Percentiles rank a stretch among this genome's conserved stretches.
Conservation (phyloP, 495 filamentous ascomycete genomes). For the Parachaetomium inaequale region DNA sequence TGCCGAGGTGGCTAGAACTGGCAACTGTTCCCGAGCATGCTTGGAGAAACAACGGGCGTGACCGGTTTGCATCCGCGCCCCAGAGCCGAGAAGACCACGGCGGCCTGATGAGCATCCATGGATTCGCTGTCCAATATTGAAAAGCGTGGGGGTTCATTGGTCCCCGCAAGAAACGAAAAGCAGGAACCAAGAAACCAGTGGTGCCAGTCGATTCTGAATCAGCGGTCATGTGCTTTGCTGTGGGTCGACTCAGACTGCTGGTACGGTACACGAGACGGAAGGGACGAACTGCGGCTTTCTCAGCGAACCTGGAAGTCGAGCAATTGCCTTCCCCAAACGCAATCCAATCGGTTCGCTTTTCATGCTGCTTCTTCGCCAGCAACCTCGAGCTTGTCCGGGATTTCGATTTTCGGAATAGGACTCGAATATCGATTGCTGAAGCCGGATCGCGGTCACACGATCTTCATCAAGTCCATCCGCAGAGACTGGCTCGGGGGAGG, state of each 20-base stretch:
- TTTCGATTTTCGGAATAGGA: background rate
- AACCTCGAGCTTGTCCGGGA: background rate
- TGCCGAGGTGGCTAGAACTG: background rate
- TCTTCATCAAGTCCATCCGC: background rate
- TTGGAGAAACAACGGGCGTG: no score
- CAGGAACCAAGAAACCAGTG: background rate
- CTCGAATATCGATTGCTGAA: background rate
- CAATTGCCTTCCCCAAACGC: background rate
- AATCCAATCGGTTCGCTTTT: background rate
- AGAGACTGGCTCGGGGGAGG: background rate
- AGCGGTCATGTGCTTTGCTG: background rate
- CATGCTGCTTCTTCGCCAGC: background rate
- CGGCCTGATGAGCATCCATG: background rate
- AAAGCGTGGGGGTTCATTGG: background rate
- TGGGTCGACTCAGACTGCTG: background rate
- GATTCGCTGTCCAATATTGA: background rate
- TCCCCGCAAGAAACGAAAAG: no score
- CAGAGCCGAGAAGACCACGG: background rate
- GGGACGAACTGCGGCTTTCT: background rate
- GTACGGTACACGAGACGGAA: slow-evolving; percentile 4
- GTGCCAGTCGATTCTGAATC: background rate
- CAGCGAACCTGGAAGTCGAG: background rate
- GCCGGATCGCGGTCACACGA: background rate
- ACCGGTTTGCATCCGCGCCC: no score
- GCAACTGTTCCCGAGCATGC: background rate